These are phyloP conservation scores for Scheffersomyces parashehatae DNA, from an alignment of 1,139 yeast genomes.

Conservation along the genomic window DNA sequence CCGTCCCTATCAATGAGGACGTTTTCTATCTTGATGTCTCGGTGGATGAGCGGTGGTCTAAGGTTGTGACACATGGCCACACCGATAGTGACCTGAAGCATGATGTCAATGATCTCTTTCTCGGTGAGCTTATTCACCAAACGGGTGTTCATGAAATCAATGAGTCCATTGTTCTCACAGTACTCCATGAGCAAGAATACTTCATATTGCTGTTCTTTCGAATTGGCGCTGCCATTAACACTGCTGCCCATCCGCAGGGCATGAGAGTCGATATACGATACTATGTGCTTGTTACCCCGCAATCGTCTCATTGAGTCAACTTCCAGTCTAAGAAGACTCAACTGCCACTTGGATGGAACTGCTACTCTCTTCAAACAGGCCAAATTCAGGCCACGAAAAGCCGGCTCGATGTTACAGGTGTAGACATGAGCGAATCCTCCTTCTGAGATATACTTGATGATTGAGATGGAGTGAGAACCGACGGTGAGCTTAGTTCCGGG, in stretches of 20 bases:
- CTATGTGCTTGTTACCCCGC: slow-evolving; percentile 75
- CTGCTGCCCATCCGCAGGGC: slow-evolving; percentile 64
- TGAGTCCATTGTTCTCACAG: slow-evolving; percentile 81
- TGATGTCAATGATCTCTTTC: slow-evolving; percentile 76
- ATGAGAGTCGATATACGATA: slow-evolving; percentile 89
- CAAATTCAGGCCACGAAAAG: slow-evolving; percentile 42
- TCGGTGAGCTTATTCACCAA: slow-evolving; percentile 79
- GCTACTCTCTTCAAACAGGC: slow-evolving; percentile 77
- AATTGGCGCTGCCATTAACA: slow-evolving; percentile 20
- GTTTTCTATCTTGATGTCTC: slow-evolving; percentile 95
- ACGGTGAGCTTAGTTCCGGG: slow-evolving; percentile 66
- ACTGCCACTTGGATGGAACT: slow-evolving; percentile 70
- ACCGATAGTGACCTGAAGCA: slow-evolving; percentile 80
- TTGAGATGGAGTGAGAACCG: slow-evolving; percentile 60
- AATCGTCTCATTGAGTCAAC: slow-evolving; percentile 84
- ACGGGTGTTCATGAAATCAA: slow-evolving; percentile 94
- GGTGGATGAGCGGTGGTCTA: slow-evolving; percentile 78
- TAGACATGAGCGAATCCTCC: slow-evolving; percentile 82
- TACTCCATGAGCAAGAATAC: slow-evolving; percentile 91
- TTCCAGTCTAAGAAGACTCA: slow-evolving; percentile 69
- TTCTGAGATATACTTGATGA: slow-evolving; percentile 62
- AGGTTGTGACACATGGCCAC: slow-evolving; percentile 87
- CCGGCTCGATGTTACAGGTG: slow-evolving; percentile 58
- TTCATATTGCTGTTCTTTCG: slow-evolving; percentile 60
- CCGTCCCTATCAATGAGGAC: slow-evolving; percentile 77